These are phyloP conservation scores for Chlamydomonas eustigma DNA, from an alignment of 139 green algal genomes.

Conservation along the genomic window DNA sequence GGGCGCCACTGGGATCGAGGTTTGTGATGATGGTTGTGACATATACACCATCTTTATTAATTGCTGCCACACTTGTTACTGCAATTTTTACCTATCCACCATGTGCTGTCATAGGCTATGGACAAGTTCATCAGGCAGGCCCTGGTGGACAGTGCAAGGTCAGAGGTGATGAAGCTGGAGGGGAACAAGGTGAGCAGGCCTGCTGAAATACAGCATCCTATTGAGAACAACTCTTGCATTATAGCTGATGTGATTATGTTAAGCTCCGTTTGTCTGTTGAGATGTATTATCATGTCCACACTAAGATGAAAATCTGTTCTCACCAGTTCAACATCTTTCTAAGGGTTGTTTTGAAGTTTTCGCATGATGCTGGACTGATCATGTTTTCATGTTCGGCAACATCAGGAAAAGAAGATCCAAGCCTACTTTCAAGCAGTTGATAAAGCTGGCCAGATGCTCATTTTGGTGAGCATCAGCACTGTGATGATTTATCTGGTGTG, in stretches of 20 bases:
- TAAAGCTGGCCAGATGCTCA: constrained; percentile 11
- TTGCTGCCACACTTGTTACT: too few relatives aligned
- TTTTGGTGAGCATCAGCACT: neutral
- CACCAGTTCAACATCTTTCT: too few relatives aligned
- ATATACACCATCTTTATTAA: too few relatives aligned
- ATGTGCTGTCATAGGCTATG: neutral
- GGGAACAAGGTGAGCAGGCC: too few relatives aligned
- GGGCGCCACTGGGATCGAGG: neutral
- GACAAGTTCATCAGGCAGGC: neutral
- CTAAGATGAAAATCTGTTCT: too few relatives aligned
- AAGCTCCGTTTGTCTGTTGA: too few relatives aligned
- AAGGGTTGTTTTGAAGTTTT: too few relatives aligned
- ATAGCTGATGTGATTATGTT: neutral
- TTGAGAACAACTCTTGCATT: neutral
- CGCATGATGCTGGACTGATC: too few relatives aligned
- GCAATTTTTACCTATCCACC: too few relatives aligned
- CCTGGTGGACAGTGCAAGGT: constrained; percentile 1
- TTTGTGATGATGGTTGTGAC: neutral
- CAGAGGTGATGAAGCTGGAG: constrained; percentile 1
- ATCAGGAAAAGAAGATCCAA: neutral
- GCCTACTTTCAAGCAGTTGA: constrained; percentile 10
- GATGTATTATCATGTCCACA: too few relatives aligned
- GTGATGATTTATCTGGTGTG: too few relatives aligned
- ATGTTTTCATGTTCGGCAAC: too few relatives aligned
- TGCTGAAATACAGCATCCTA: neutral